Percentiles rank a stretch among this genome's conserved stretches.
Evolutionary conservation across 192 early-diverging fungal genomes (phyloP).

Genomic region (Blastocladiella britannica): DNA sequence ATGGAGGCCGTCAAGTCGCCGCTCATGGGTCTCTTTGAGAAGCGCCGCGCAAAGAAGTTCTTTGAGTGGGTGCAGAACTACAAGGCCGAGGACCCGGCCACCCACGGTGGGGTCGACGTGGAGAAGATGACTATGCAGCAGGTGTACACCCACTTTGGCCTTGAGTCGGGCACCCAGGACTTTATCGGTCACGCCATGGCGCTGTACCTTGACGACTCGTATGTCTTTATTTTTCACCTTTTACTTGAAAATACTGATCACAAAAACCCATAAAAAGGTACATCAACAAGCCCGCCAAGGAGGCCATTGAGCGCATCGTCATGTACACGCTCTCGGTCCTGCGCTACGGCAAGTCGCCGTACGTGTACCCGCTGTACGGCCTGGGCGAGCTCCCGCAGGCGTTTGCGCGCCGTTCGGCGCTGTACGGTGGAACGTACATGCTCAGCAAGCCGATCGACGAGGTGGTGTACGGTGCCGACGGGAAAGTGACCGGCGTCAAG

Average conservation of each 20-base stretch:
- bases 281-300: slow-evolving; percentile 45
- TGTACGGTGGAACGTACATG: slow-evolving; percentile 99
- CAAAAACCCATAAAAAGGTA: slow-evolving; percentile 17
- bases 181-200: slow-evolving; percentile 96
- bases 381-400: slow-evolving; percentile 95
- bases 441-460: slow-evolving; percentile 79
- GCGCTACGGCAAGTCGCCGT: slow-evolving; percentile 85
- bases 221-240: slow-evolving; percentile 1
- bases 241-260: neutral
- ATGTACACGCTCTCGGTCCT: slow-evolving; percentile 82
- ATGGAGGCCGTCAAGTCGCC: slow-evolving; percentile 64
- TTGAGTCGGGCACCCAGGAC: slow-evolving; percentile 86
- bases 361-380: slow-evolving; percentile 96
- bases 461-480: slow-evolving; percentile 60
- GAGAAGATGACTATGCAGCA: slow-evolving; percentile 49
- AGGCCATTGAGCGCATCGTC: slow-evolving; percentile 74
- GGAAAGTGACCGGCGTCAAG: slow-evolving; percentile 72
- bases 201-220: slow-evolving; percentile 74
- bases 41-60: slow-evolving; percentile 78
- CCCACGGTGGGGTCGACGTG: slow-evolving; percentile 69
- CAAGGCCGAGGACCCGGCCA: slow-evolving; percentile 55
- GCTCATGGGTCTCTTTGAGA: slow-evolving; percentile 87
- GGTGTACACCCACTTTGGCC: slow-evolving; percentile 80
- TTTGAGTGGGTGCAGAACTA: slow-evolving; percentile 90
- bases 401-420: slow-evolving; percentile 76